These are phyloP conservation scores for Eucalyptus curtisii DNA, from an alignment of 345 rosid species.

Conservation along the genomic window DNA sequence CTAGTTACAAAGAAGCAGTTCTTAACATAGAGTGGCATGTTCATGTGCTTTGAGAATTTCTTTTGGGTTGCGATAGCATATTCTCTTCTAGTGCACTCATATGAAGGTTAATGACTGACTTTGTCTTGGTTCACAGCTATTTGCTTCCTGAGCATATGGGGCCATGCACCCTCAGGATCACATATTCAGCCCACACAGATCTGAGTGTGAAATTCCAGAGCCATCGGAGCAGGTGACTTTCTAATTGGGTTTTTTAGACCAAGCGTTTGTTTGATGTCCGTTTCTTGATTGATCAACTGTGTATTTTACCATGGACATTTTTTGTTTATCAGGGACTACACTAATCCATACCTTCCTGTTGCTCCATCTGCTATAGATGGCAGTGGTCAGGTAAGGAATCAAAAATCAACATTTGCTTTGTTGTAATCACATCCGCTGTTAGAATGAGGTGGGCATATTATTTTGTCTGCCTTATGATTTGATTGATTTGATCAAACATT, in stretches of 20 bases:
- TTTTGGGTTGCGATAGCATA: background rate
- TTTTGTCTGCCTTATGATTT: background rate
- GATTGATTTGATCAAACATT: background rate
- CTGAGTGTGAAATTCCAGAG: constrained; percentile 97
- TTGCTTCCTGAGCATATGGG: constrained; percentile 69
- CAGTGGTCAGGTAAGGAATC: constrained; percentile 48
- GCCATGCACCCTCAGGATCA: constrained; percentile 79
- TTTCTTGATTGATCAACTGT: background rate
- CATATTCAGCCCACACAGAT: constrained; percentile 98
- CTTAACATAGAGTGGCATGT: background rate
- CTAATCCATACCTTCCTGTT: constrained; percentile 91
- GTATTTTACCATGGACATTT: background rate
- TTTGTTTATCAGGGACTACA: constrained; percentile 68
- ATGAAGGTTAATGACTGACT: background rate
- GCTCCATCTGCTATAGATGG: constrained; percentile 98
- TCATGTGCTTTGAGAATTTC: background rate
- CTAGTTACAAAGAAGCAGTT: background rate
- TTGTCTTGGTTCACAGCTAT: constrained; percentile 40
- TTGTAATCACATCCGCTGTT: background rate
- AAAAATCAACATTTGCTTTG: background rate
- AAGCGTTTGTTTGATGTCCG: background rate
- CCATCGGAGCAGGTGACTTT: constrained; percentile 81
- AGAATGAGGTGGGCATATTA: background rate
- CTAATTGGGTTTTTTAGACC: background rate
- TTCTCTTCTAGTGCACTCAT: background rate